Base-by-base conservation (phyloP, 1,139 yeast species). In the Magnusiomyces sp. region DNA sequence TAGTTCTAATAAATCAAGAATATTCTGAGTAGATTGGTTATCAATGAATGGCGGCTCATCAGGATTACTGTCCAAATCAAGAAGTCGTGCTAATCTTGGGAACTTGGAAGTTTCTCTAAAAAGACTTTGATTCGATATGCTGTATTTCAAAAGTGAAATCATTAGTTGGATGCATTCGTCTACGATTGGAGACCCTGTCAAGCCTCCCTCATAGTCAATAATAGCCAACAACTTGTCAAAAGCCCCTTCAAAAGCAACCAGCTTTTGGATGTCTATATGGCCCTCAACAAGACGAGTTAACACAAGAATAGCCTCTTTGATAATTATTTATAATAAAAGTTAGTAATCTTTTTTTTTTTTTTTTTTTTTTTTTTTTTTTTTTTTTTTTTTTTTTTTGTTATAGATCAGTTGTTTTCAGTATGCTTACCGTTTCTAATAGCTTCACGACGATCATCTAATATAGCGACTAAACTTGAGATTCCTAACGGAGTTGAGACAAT, bases 211-310 rank as follows among this genome's bases (percentile, higher is more conserved):
- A 56, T 80, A 84, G 29, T 80, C 81, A 27, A 92, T 82, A 13
- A 92, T 84, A 40, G 72, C 74, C 59, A 92, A 89, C 16, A 90
- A 68, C 56, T 76, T 79, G 56, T 88, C 97, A 62, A 92, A 90
- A 0, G 95, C 84, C 56, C 88, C 90, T 64, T 92, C 97, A 62
- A 94, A 94, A 0, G 95, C 98, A 14, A 92, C 95, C 20, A 92
- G 71, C 62, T 90, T 90, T 64, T 94, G 98, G 40, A 92, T 82
- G 62, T 88, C 94, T 55, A 82, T 79, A 60, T 89, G 88, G 54
- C 85, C 85, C 57, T 83, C 82, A 7, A 81, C 95, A 2, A 92
- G 73, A 5, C 90, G 83, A 81, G 85, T 81, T 49, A 94, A 71
- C n/a, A 94, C 71, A 45, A 92, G 67, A 45, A 90, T 82, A 1